A percentile compares a stretch with the other conserved stretches of the same genome.
phyloP scores from a whole-genome alignment of 768 basidiomycete genomes.

The Lentinula boryana region DNA sequence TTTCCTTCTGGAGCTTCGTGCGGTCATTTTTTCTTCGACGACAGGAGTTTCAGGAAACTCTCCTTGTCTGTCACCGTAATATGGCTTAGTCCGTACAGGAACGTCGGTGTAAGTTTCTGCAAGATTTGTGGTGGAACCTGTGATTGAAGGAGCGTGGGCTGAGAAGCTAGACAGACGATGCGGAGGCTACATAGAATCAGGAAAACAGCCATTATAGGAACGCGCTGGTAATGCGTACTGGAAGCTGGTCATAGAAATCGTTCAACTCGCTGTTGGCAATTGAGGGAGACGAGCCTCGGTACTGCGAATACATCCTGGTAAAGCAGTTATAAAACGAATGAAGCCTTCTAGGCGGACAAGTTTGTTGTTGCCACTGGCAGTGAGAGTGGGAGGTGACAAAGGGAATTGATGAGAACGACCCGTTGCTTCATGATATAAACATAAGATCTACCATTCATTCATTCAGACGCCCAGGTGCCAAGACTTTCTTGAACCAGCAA shows the following conservation, averaged over 20 bases:
- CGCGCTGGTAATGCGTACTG: neutral
- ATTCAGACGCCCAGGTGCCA: too few relatives aligned
- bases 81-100: neutral
- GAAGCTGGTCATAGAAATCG: constrained; percentile 3
- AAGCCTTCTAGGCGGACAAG: constrained; percentile 1
- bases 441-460: too few relatives aligned
- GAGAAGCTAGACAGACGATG: neutral
- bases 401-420: neutral
- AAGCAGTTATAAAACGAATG: neutral
- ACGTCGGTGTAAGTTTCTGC: neutral
- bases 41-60: neutral
- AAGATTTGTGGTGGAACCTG: neutral
- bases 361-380: neutral
- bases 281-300: neutral
- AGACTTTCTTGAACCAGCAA: too few relatives aligned
- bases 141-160: neutral
- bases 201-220: neutral
- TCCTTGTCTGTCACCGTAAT: constrained; percentile 1
- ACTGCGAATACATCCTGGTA: constrained; percentile 7
- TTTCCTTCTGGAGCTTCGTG: neutral
- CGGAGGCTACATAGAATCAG: neutral
- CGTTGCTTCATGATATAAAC: neutral
- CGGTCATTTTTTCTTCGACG: neutral
- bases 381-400: neutral
- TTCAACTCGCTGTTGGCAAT: constrained; percentile 1